These are phyloP conservation scores for Chlorella sp. DNA, from an alignment of 139 green algal genomes.

Conservation along the genomic window DNA sequence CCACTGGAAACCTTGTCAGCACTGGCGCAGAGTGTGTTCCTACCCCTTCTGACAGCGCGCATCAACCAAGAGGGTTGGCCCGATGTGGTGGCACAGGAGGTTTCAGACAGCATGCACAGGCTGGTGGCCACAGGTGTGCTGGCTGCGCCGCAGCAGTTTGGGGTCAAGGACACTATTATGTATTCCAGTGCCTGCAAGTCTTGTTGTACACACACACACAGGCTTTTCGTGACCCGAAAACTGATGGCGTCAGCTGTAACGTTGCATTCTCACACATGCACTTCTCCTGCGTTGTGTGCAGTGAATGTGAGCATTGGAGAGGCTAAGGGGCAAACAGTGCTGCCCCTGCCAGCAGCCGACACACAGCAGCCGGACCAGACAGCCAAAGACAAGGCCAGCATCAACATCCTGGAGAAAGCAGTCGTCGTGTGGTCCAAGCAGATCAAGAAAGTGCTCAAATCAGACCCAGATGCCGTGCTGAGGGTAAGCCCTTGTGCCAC, in stretches of 20 bases:
- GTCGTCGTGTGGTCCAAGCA: constrained; percentile 85
- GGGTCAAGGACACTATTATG: too few relatives aligned
- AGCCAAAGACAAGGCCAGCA: constrained; percentile 66
- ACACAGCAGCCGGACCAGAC: constrained; percentile 24
- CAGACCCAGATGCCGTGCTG: constrained; percentile 60
- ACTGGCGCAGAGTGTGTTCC: constrained; percentile 73
- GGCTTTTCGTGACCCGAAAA: too few relatives aligned
- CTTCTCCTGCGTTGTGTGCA: too few relatives aligned
- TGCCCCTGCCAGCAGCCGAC: constrained; percentile 65
- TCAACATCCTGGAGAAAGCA: constrained; percentile 82
- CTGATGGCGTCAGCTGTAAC: not conserved
- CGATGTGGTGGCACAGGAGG: constrained; percentile 75
- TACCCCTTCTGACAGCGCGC: constrained; percentile 71
- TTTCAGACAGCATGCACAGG: constrained; percentile 82
- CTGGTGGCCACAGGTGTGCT: constrained; percentile 73
- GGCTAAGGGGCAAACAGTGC: constrained; percentile 79
- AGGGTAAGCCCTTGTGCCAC: too few relatives aligned
- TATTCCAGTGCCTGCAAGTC: too few relatives aligned
- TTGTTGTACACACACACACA: too few relatives aligned
- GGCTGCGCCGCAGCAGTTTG: too few relatives aligned
- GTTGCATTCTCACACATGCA: not conserved
- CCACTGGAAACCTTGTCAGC: constrained; percentile 68
- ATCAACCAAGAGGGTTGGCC: constrained; percentile 77
- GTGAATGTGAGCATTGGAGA: constrained; percentile 73
- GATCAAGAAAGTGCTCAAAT: constrained; percentile 85